Base-by-base conservation (phyloP, 371 early-diverging fungal species). In the Mortierella sp. region DNA sequence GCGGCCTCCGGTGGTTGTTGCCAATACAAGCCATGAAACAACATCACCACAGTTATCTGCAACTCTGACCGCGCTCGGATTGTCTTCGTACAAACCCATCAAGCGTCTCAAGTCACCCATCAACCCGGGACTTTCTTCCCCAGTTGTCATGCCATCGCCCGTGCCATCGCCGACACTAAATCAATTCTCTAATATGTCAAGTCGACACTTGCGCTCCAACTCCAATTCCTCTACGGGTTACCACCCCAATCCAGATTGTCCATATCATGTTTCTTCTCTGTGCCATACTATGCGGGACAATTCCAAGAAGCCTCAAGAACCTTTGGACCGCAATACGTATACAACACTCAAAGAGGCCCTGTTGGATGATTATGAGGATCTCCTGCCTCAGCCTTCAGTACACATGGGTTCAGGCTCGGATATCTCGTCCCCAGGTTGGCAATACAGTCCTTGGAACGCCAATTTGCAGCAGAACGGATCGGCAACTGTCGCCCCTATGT, bases 201-300 rank as follows among this genome's bases (percentile, higher is more conserved):
- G 39, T 16, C 66, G 78, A 2, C 78, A 76, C 51, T 70, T 70
- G 13, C 57, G 71, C 2, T 62, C 70, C 42, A 76, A 63, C 43
- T 76, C 78, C 47, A 76, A 70, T 18, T 58, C 66, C 1, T 70
- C 67, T 0, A 54, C 46, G 8, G 67, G 78, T 0, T 76, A 69
- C 26, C 76, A 74, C 12, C 76, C 76, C 7, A 69, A 68, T 39
- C 76, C 69, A 19, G 62, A 65, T 0, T 74, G 70, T 47, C 76
- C 76, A 13, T 69, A 47, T 28, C 76, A 68, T 24, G 30, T 62
- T 10, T 55, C 58, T 14, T 59, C 64, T 16, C n/a, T 60, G 24
- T 59, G 27, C n/a, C 24, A 47, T 21, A n/a, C 47, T 1, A 39
- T 21, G n/a, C 64, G 38, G 6, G 68, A 59, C 10, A 4, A 39